Evolutionary conservation across 2,329 filamentous ascomycete species (phyloP).

Genomic region (Paecilomyces fulvus): DNA sequence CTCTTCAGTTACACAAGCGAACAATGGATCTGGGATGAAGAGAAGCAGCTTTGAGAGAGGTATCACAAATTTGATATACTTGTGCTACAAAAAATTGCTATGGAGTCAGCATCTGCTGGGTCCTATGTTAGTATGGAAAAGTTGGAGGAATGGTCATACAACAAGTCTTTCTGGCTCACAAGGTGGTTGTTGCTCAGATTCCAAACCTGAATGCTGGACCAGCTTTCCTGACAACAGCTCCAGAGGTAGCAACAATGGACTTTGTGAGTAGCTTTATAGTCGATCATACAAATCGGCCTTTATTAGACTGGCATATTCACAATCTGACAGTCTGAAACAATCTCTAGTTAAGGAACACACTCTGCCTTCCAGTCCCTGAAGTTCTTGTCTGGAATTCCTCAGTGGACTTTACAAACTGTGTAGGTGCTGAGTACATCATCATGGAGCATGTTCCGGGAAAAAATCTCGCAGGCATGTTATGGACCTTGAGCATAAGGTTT

Average conservation of each 20-base stretch:
- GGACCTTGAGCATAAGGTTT: slow-evolving; percentile 8
- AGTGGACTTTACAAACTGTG: slow-evolving; percentile 9
- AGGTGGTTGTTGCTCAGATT: slow-evolving; percentile 12
- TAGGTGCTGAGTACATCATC: slow-evolving; percentile 21
- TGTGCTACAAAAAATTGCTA: slow-evolving; percentile 7
- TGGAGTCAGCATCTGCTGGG: slow-evolving; percentile 4
- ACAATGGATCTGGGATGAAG: slow-evolving; percentile 3
- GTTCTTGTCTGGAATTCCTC: slow-evolving; percentile 14
- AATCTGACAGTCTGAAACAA: background rate
- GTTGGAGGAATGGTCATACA: slow-evolving; percentile 7
- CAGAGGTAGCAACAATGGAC: slow-evolving; percentile 14
- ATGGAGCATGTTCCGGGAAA: slow-evolving; percentile 21
- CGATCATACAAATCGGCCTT: too few species aligned
- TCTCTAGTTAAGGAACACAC: slow-evolving; percentile 4
- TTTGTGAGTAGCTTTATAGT: slow-evolving; percentile 9
- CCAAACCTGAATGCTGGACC: slow-evolving; percentile 16
- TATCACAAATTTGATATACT: slow-evolving; percentile 5
- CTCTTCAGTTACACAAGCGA: slow-evolving; percentile 4
- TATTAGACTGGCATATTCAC: background rate
- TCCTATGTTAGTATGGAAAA: slow-evolving; percentile 6
- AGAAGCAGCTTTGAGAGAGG: slow-evolving; percentile 3
- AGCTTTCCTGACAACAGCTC: slow-evolving; percentile 11
- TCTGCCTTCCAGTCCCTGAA: slow-evolving; percentile 12
- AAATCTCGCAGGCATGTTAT: slow-evolving; percentile 12
- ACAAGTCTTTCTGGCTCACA: slow-evolving; percentile 13